Evolutionary conservation across 1,139 yeast species (phyloP).

Genomic region (Yamadazyma mexicana): DNA sequence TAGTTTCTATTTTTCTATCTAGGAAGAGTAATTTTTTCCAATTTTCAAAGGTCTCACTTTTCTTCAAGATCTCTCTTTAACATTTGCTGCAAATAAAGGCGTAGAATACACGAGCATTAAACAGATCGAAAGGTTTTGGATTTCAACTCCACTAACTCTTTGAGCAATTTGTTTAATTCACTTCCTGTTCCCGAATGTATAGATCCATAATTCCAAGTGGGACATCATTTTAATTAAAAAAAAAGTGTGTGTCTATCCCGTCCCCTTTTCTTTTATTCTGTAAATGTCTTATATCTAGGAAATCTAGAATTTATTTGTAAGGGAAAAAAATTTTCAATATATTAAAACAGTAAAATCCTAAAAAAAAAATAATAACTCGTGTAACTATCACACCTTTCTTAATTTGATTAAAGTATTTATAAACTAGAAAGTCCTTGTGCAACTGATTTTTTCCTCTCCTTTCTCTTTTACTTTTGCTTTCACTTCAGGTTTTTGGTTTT

Average conservation of each 20-base stretch:
- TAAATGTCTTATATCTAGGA: constrained; percentile 3
- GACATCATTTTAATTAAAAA: background rate
- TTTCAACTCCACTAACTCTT: too few species aligned
- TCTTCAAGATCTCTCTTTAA: too few species aligned
- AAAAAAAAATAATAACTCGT: constrained; percentile 12
- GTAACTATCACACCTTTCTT: constrained; percentile 16
- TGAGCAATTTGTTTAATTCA: too few species aligned
- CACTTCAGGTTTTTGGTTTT: constrained; percentile 1
- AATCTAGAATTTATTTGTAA: constrained; percentile 6
- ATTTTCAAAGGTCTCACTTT: too few species aligned
- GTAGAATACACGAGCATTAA: too few species aligned
- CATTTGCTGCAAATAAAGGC: too few species aligned
- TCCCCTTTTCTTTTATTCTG: constrained; percentile 1
- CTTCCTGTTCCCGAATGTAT: too few species aligned
- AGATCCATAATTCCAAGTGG: too few species aligned
- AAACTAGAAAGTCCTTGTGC: constrained; percentile 9
- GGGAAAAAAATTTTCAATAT: constrained; percentile 3
- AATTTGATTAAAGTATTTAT: constrained; percentile 15
- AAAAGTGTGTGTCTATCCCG: constrained; percentile 2
- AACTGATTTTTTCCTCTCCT: background rate
- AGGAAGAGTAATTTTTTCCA: too few species aligned
- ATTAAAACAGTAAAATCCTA: constrained; percentile 4
- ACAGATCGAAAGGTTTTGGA: too few species aligned
- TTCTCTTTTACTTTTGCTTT: background rate
- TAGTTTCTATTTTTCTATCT: background rate